phyloP scores from a whole-genome alignment of 1,139 yeast genomes.

The Kodamaea ohmeri region DNA sequence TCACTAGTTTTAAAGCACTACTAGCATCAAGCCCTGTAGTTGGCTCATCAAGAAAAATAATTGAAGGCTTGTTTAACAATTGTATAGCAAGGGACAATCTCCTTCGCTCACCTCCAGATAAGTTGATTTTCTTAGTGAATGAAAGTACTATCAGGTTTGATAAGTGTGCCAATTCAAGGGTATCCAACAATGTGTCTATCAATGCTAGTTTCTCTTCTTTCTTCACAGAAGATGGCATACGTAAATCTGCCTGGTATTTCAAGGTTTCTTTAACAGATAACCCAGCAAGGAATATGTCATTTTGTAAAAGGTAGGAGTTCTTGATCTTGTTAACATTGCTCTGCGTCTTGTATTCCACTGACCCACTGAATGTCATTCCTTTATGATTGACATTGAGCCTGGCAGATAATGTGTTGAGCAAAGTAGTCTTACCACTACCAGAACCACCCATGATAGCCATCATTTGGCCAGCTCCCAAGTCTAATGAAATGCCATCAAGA shows the following conservation, averaged over 20 bases:
- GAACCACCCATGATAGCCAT: constrained; percentile 29
- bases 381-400: constrained; percentile 18
- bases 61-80: constrained; percentile 21
- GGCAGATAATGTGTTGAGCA: constrained; percentile 24
- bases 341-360: constrained; percentile 37
- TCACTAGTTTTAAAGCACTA: constrained; percentile 21
- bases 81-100: constrained; percentile 25
- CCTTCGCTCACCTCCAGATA: constrained; percentile 27
- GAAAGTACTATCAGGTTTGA: constrained; percentile 17
- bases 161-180: constrained; percentile 21
- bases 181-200: constrained; percentile 18
- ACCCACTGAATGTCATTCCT: constrained; percentile 33
- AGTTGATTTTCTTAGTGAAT: constrained; percentile 17
- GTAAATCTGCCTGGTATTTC: constrained; percentile 21
- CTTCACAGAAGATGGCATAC: constrained; percentile 18
- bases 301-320: constrained; percentile 23
- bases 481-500: constrained; percentile 22
- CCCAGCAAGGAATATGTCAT: constrained; percentile 24
- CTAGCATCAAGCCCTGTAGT: constrained; percentile 28
- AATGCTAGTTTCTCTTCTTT: constrained; percentile 14
- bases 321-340: constrained; percentile 14
- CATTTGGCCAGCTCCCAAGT: constrained; percentile 19
- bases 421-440: constrained; percentile 26
- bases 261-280: constrained; percentile 23
- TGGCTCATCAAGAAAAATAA: constrained; percentile 26